These are phyloP conservation scores for Solanum piurae DNA, from an alignment of 257 asterid genomes.

Conservation along the genomic window DNA sequence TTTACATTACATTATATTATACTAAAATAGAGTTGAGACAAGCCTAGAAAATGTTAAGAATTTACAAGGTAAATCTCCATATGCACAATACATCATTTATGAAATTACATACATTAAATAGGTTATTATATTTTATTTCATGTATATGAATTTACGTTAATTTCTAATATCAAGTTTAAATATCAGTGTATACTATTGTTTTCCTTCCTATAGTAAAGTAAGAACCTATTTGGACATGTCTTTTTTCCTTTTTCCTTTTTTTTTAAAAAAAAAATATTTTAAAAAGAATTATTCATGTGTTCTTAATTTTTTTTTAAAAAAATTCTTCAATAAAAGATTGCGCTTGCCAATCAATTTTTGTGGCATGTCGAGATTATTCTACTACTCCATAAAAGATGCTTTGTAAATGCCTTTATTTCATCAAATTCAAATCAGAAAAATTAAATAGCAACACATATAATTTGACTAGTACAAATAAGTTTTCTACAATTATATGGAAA, in stretches of 20 bases:
- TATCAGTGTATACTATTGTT: not conserved
- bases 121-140: too few species aligned
- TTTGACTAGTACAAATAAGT: not conserved
- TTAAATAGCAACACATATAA: not conserved
- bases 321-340: not conserved
- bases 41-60: not conserved
- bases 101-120: not conserved
- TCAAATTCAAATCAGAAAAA: not conserved
- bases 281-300: too few species aligned
- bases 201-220: not conserved
- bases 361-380: not conserved
- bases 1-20: not conserved
- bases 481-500: not conserved
- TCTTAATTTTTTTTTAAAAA: too few species aligned
- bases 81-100: not conserved
- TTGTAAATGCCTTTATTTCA: not conserved
- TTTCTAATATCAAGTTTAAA: not conserved
- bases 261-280: too few species aligned
- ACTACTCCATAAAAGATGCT: not conserved
- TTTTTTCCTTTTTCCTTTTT: not conserved
- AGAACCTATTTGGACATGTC: not conserved
- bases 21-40: not conserved
- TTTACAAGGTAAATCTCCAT: not conserved
- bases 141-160: not conserved
- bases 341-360: not conserved